These are phyloP conservation scores for Xylariaceae sp. DNA, from an alignment of 2,329 filamentous ascomycete species.

Conservation along the genomic window DNA sequence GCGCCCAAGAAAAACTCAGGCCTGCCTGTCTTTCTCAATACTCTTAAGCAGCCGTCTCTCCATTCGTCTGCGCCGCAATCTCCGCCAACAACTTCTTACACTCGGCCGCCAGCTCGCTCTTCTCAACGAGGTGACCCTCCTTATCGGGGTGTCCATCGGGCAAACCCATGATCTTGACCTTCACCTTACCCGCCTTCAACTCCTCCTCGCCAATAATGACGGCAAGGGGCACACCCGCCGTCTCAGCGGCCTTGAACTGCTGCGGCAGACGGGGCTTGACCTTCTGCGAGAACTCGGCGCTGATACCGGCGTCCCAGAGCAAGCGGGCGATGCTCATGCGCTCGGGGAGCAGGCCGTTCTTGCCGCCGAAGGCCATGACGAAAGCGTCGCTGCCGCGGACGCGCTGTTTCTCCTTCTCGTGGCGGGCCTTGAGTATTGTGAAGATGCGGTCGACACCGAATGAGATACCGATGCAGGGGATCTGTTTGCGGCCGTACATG, in stretches of 20 bases:
- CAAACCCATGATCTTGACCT: conserved; percentile 70
- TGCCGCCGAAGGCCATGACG: conserved; percentile 91
- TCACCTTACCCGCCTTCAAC: conserved; percentile 73
- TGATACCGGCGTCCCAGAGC: conserved; percentile 84
- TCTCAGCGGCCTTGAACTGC: conserved; percentile 89
- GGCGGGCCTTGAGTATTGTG: conserved; percentile 64
- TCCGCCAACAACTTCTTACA: conserved; percentile 13
- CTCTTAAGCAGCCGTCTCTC: neutral
- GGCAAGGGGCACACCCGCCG: conserved; percentile 72
- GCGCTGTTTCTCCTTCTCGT: conserved; percentile 42
- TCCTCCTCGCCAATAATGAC: conserved; percentile 92
- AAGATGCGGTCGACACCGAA: conserved; percentile 78
- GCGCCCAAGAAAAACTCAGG: too few relatives aligned
- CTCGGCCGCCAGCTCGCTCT: conserved; percentile 12
- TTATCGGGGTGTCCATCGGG: conserved; percentile 86
- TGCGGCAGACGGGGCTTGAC: conserved; percentile 80
- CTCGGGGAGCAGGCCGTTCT: conserved; percentile 74
- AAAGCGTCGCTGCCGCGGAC: conserved; percentile 60
- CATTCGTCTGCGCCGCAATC: conserved; percentile 9
- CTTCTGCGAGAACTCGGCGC: conserved; percentile 87
- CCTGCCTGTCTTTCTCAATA: too few relatives aligned
- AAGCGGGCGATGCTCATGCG: conserved; percentile 72
- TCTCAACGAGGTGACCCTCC: conserved; percentile 67
- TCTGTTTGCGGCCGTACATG: conserved; percentile 69
- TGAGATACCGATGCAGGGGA: conserved; percentile 73